phyloP scores from a whole-genome alignment of 106 monocot genomes.

The Allium fistulosum region DNA sequence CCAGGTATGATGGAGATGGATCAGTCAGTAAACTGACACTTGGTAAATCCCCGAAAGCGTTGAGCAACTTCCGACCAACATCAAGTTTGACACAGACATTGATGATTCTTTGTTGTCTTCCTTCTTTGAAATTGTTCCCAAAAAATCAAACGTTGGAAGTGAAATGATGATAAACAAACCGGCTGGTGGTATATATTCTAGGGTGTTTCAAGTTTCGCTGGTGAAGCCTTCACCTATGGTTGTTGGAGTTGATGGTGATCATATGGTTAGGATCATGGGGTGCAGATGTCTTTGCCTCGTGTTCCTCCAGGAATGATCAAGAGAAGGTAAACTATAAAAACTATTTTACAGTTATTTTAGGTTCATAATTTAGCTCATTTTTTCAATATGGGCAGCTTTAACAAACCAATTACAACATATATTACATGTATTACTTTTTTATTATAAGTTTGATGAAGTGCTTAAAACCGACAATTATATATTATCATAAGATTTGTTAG shows the following conservation, averaged over 20 bases:
- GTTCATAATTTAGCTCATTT: no score
- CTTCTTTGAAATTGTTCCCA: neutral
- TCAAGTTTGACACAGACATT: neutral
- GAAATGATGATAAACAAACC: neutral
- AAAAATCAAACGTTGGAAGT: neutral
- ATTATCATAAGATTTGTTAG: no score
- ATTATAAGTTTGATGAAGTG: no score
- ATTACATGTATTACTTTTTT: no score
- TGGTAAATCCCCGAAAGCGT: neutral
- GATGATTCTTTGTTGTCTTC: neutral
- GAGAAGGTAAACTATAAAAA: conserved; percentile 39
- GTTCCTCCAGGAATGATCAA: conserved; percentile 34
- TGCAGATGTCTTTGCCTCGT: conserved; percentile 15
- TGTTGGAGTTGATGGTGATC: neutral
- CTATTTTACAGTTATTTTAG: no score
- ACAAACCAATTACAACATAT: no score
- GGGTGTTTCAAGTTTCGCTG: neutral
- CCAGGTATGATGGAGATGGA: no score
- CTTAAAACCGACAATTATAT: no score
- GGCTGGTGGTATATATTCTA: neutral
- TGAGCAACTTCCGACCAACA: neutral
- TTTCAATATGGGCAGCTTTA: no score
- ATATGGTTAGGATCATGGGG: conserved; percentile 12
- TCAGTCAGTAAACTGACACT: no score
- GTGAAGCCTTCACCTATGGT: neutral